Conservation (phyloP, 106 monocot species). For the Platanthera guangdongensis region DNA sequence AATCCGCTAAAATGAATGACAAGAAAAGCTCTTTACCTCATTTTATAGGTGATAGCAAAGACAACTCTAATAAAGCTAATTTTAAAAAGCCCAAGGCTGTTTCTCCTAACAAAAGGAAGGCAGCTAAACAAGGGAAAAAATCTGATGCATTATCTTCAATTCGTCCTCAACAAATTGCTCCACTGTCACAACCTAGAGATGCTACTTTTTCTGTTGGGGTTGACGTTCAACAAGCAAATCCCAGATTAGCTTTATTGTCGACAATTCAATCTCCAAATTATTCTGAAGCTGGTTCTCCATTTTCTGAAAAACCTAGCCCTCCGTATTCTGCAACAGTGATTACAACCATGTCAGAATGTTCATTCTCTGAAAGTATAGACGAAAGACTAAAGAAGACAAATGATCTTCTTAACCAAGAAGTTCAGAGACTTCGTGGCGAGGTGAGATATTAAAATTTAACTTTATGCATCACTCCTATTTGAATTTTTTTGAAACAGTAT, state of each 20-base stretch:
- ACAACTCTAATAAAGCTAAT: slow-evolving; percentile 47
- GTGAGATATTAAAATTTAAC: slow-evolving; percentile 18
- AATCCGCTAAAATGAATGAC: slow-evolving; percentile 21
- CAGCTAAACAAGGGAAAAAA: slow-evolving; percentile 68
- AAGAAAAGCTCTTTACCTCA: slow-evolving; percentile 40
- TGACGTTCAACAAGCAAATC: slow-evolving; percentile 28
- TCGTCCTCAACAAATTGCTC: slow-evolving; percentile 23
- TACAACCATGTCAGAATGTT: slow-evolving; percentile 58
- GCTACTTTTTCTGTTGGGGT: slow-evolving; percentile 33
- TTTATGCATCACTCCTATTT: not conserved
- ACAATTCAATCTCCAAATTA: slow-evolving; percentile 34
- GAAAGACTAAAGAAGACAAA: slow-evolving; percentile 69
- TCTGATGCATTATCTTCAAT: slow-evolving; percentile 31
- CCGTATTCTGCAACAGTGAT: slow-evolving; percentile 67
- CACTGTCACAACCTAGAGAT: slow-evolving; percentile 49
- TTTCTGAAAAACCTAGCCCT: slow-evolving; percentile 69
- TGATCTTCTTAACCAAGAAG: slow-evolving; percentile 73
- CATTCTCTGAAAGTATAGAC: slow-evolving; percentile 52
- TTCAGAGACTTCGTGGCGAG: slow-evolving; percentile 60
- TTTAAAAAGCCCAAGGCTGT: slow-evolving; percentile 21
- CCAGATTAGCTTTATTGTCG: slow-evolving; percentile 30
- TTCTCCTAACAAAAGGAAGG: slow-evolving; percentile 47
- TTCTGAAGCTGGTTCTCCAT: slow-evolving; percentile 85
- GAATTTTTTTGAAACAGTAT: not conserved
- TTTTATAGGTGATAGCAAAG: slow-evolving; percentile 48